Evolutionary conservation across 495 filamentous ascomycete genomes (phyloP).

Genomic region (Talaromyces stipitatus): DNA sequence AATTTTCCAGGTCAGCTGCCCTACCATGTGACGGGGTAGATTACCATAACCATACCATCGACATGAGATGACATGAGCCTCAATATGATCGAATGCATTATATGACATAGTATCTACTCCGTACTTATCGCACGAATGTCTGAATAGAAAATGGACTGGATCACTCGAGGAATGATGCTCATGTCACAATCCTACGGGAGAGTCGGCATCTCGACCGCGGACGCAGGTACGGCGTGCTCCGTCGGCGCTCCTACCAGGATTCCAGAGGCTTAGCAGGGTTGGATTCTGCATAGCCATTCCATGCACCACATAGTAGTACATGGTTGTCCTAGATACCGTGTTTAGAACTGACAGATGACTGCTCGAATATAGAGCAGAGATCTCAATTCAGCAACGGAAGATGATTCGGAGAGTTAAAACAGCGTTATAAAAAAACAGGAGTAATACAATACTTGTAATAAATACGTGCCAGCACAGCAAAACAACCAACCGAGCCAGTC

Average conservation of each 20-base stretch:
- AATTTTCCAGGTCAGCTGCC: constrained; percentile 2
- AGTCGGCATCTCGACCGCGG: neutral
- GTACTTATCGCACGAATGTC: too few relatives aligned
- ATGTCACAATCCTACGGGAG: neutral
- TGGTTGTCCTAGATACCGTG: neutral
- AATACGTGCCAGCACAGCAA: neutral
- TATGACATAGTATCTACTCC: too few relatives aligned
- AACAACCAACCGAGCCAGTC: neutral
- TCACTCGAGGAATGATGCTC: neutral
- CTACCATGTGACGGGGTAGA: too few relatives aligned
- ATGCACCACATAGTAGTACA: neutral
- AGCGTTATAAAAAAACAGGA: too few relatives aligned
- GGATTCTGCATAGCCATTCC: neutral
- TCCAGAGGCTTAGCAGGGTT: neutral
- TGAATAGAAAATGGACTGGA: neutral
- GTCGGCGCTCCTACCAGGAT: neutral
- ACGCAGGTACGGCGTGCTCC: neutral
- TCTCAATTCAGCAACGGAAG: too few relatives aligned
- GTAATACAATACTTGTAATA: neutral
- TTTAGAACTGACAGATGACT: too few relatives aligned
- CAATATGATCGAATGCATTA: too few relatives aligned
- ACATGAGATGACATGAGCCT: too few relatives aligned
- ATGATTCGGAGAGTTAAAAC: too few relatives aligned
- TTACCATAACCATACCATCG: too few relatives aligned
- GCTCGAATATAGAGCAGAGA: neutral